Base-by-base conservation (phyloP, 2,329 filamentous ascomycete species). In the Apiospora rasikravindrae region DNA sequence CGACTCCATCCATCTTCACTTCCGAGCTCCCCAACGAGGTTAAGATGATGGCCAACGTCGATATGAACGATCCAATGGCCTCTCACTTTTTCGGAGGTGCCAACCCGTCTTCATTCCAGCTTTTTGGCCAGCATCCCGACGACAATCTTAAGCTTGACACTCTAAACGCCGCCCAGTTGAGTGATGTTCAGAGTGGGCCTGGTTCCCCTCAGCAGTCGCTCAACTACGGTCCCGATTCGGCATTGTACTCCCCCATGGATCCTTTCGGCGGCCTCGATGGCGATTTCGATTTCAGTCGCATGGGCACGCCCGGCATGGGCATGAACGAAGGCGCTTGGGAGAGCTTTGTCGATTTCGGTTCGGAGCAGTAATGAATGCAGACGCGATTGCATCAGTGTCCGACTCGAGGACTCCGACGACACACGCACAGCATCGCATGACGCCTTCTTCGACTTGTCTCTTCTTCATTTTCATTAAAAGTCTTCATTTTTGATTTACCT, bases 21-120 rank as follows among this genome's bases (percentile, higher is more conserved):
- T 76, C 83, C 0, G 82, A 85, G 72, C 75, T 87, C 8, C 81
- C 85, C 0, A 74, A 81, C 1, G 84, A 86, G 68, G 81, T 83
- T 1, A 85, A 82, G 75, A 83, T 84, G 82, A 78, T 86, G 74
- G 76, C 79, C 1, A 80, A 80, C 8, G 70, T 82, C 16, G 80
- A 81, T 42, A 77, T 82, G 74, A 78, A 69, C 40, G 77, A 79
- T 7, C 77, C 77, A 7, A 79, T 81, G 78, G 76, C 78, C 0
- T 73, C 76, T 57, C 73, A 77, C 33, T 79, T 78, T 33, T 73
- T 79, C n/a, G 78, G 77, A 2, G 74, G 75, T 8, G 33, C 22
- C n/a, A 71, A 75, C 10, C 47, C 73, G 19, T 74, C 75, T 1
- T 53, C 70, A 7, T 77, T 75, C 10, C 73, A 77, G 22, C 75